These are phyloP conservation scores for Gypsophila paniculata DNA, from an alignment of 179 eudicot species.

Conservation along the genomic window DNA sequence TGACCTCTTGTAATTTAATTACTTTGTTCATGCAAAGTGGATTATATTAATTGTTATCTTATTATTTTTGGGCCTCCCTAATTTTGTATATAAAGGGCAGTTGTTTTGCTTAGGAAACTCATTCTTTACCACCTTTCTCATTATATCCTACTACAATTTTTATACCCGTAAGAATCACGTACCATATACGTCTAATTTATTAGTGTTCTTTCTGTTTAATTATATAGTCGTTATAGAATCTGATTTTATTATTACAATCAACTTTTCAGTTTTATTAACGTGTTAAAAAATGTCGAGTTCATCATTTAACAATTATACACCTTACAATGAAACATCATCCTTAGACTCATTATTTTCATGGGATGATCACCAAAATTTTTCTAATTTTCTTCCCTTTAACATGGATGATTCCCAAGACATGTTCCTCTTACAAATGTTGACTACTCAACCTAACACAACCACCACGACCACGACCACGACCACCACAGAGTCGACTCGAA, in stretches of 20 bases:
- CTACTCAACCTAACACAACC: not conserved
- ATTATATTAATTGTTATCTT: not conserved
- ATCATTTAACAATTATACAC: not conserved
- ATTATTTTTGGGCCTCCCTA: not conserved
- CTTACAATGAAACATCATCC: conserved; percentile 6
- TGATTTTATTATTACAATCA: no score
- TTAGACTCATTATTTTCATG: conserved; percentile 5
- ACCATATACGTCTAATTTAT: no score
- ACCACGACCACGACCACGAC: not conserved
- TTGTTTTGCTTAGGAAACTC: not conserved
- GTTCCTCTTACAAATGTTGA: conserved; percentile 38
- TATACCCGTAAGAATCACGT: no score
- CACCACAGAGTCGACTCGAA: not conserved
- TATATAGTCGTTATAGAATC: no score
- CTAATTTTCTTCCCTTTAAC: conserved; percentile 35
- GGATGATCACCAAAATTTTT: conserved; percentile 4
- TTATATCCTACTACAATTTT: not conserved
- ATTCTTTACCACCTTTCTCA: conserved; percentile 14
- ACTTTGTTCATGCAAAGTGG: not conserved
- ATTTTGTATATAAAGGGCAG: conserved; percentile 8
- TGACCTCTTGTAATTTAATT: conserved; percentile 6
- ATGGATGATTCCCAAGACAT: conserved; percentile 45
- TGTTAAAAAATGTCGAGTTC: no score
- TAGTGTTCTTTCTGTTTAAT: no score
- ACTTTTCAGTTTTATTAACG: no score